Conservation (phyloP, 768 basidiomycete genomes). For the Russula earlei region DNA sequence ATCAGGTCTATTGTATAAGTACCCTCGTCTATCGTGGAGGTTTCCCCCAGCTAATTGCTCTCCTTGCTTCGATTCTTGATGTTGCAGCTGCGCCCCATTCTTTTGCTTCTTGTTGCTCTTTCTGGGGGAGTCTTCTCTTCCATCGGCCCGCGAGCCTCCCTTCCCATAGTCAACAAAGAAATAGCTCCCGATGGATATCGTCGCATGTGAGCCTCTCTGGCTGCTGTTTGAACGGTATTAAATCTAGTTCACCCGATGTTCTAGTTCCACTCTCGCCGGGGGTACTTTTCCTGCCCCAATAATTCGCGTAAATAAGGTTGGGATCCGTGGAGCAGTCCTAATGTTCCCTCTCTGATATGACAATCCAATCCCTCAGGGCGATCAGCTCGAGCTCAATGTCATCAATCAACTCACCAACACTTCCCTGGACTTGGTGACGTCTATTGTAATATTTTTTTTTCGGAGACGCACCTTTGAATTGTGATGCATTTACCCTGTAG, state of each 20-base stretch:
- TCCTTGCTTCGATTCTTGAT: not conserved
- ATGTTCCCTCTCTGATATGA: not conserved
- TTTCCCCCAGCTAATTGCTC: not conserved
- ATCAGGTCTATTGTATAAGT: too few relatives aligned
- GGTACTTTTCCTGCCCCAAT: conserved; percentile 41
- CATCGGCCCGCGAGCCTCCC: not conserved
- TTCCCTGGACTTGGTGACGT: conserved; percentile 7
- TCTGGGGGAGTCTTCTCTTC: not conserved
- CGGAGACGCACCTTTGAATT: too few relatives aligned
- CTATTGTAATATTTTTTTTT: conserved; percentile 6
- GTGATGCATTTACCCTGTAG: not conserved
- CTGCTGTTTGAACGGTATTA: not conserved
- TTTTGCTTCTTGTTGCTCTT: not conserved
- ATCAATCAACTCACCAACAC: not conserved
- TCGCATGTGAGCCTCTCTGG: not conserved
- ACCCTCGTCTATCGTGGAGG: too few relatives aligned
- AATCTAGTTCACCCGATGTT: not conserved
- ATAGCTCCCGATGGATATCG: conserved; percentile 2
- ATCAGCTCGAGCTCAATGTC: conserved; percentile 1
- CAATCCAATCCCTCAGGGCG: not conserved
- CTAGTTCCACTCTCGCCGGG: conserved; percentile 34
- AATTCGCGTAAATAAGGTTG: conserved; percentile 31
- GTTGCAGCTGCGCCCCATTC: not conserved
- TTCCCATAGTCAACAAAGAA: conserved; percentile 8
- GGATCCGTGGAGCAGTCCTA: too few relatives aligned